Percentiles rank a stretch among this genome's conserved stretches.
These are phyloP conservation scores for Amoebophrya sp. DNA, from an alignment of 169 alveolate species.

Conservation along the genomic window DNA sequence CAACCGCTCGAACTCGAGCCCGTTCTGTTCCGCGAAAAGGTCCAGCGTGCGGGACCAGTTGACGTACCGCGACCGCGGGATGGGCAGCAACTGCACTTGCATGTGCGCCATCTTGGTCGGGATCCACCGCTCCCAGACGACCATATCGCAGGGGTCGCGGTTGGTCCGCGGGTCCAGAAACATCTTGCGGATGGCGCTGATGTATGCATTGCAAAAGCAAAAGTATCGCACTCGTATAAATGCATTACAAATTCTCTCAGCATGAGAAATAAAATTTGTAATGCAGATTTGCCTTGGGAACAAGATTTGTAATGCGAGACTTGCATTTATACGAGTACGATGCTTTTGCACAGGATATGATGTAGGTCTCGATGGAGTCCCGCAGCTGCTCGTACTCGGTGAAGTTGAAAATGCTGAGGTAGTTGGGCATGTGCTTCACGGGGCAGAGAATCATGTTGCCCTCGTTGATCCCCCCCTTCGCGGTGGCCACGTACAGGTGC, in stretches of 20 bases:
- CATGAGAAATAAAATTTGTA: too few species aligned
- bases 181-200: neutral
- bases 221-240: too few species aligned
- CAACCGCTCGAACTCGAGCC: neutral
- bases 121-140: slow-evolving; percentile 25
- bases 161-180: neutral
- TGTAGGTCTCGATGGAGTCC: neutral
- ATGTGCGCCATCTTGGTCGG: slow-evolving; percentile 18
- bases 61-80: neutral
- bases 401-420: neutral
- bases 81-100: slow-evolving; percentile 25
- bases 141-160: neutral
- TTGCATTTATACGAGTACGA: too few species aligned
- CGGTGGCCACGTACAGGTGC: neutral
- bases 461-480: neutral
- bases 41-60: neutral
- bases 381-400: neutral
- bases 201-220: neutral
- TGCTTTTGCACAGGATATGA: too few species aligned
- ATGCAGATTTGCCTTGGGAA: too few species aligned
- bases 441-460: neutral
- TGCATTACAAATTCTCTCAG: too few species aligned
- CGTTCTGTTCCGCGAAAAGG: neutral
- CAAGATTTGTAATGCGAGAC: too few species aligned
- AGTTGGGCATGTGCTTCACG: neutral